Percentiles rank a stretch among this genome's conserved stretches.
Evolutionary conservation across 2,329 filamentous ascomycete species (phyloP).

Genomic region (Aspergillus flavus): DNA sequence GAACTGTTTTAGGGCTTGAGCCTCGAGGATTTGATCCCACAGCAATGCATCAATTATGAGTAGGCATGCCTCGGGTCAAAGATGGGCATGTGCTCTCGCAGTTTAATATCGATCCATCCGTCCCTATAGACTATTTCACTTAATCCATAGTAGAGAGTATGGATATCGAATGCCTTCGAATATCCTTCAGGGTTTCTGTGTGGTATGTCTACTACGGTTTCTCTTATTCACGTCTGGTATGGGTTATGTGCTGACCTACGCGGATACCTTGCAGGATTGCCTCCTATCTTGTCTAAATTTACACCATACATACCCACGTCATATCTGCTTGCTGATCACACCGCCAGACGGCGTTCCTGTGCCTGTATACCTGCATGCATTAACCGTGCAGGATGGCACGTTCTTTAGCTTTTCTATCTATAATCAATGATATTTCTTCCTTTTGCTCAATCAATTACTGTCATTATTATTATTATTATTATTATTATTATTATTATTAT

Average conservation of each 20-base stretch:
- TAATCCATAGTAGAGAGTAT: background rate
- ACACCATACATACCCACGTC: background rate
- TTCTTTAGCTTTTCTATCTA: background rate
- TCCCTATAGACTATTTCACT: background rate
- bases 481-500: too few species aligned
- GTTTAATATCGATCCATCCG: background rate
- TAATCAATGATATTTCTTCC: background rate
- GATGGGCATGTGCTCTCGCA: background rate
- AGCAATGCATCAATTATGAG: background rate
- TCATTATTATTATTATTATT: too few species aligned
- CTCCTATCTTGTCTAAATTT: background rate
- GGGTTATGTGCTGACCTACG: background rate
- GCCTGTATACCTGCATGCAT: conserved; percentile 9
- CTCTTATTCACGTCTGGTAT: background rate
- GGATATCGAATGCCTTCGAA: background rate
- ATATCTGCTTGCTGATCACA: conserved; percentile 10
- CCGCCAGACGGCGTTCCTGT: conserved; percentile 14
- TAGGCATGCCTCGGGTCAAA: background rate
- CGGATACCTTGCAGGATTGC: background rate
- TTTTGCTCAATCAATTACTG: background rate
- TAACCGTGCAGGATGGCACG: background rate
- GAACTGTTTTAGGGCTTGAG: background rate
- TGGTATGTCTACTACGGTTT: background rate
- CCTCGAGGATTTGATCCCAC: background rate
- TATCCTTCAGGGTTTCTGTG: background rate